Percentiles rank a stretch among this genome's conserved stretches.
phyloP scores from a whole-genome alignment of 139 green algal species.

The Chlorokybus atmophyticus region DNA sequence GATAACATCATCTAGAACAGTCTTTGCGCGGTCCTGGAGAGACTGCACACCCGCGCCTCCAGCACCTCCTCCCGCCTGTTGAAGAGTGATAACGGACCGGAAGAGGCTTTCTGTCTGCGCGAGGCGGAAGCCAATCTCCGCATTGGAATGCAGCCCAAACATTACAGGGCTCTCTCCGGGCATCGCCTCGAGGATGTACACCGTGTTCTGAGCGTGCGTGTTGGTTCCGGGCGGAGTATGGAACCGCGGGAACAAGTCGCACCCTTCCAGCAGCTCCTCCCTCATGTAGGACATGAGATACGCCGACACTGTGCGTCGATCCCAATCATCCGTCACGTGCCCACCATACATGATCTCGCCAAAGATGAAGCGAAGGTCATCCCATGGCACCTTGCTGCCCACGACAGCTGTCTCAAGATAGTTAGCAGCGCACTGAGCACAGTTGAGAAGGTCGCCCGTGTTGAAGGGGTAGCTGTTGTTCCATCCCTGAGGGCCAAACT shows the following conservation, averaged over 20 bases:
- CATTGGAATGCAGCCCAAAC: conserved; percentile 83
- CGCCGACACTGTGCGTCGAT: conserved; percentile 59
- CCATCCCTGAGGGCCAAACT: conserved; percentile 82
- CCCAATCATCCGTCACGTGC: conserved; percentile 87
- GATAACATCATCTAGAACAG: conserved; percentile 68
- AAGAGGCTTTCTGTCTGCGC: conserved; percentile 69
- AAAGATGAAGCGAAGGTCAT: conserved; percentile 63
- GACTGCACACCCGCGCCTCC: conserved; percentile 39
- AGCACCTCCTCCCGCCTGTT: conserved; percentile 48
- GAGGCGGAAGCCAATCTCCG: conserved; percentile 81
- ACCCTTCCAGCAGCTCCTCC: conserved; percentile 54
- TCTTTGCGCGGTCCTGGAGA: conserved; percentile 66
- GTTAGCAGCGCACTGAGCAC: conserved; percentile 64
- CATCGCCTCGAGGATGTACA: conserved; percentile 66
- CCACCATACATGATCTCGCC: conserved; percentile 94
- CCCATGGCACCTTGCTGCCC: conserved; percentile 55
- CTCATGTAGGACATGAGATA: conserved; percentile 69
- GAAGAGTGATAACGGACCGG: conserved; percentile 45
- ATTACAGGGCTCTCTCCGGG: conserved; percentile 61
- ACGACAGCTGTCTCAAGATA: conserved; percentile 87
- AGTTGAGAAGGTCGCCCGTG: conserved; percentile 76
- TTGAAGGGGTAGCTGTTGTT: conserved; percentile 96
- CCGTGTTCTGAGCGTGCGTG: conserved; percentile 44
- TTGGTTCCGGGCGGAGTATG: conserved; percentile 41
- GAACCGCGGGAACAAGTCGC: conserved; percentile 29